Evolutionary conservation across 345 rosid species (phyloP).

Genomic region (Linum trigynum): DNA sequence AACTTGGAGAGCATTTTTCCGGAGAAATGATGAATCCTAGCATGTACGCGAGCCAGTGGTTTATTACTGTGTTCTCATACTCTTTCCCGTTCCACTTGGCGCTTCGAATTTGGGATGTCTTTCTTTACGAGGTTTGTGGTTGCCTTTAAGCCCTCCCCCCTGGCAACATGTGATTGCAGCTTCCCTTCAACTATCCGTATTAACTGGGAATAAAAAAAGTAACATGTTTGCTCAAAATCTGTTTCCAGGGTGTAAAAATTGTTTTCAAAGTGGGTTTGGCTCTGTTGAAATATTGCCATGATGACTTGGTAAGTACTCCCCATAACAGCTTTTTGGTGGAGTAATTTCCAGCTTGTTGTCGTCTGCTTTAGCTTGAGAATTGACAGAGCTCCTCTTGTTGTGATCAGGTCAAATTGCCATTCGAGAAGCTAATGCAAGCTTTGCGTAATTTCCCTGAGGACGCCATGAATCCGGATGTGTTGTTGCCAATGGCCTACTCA

Average conservation of each 20-base stretch:
- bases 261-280: slow-evolving; percentile 97
- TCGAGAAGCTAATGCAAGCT: slow-evolving; percentile 88
- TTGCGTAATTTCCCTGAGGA: slow-evolving; percentile 84
- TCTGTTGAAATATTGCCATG: slow-evolving; percentile 74
- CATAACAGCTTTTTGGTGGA: background rate
- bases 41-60: slow-evolving; percentile 99
- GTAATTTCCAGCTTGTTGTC: slow-evolving; percentile 2
- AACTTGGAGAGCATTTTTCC: slow-evolving; percentile 80
- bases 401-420: slow-evolving; percentile 62
- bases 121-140: slow-evolving; percentile 70
- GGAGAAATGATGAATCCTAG: slow-evolving; percentile 94
- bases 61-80: slow-evolving; percentile 89
- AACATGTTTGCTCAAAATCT: background rate
- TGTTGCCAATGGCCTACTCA: slow-evolving; percentile 85
- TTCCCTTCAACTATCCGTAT: background rate
- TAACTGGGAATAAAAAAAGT: slow-evolving; percentile 3
- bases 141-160: background rate
- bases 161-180: background rate
- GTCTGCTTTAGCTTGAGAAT: slow-evolving; percentile 1
- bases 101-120: slow-evolving; percentile 97
- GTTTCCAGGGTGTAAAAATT: slow-evolving; percentile 75
- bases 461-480: slow-evolving; percentile 80
- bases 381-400: background rate
- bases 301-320: slow-evolving; percentile 57
- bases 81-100: slow-evolving; percentile 90